These are phyloP conservation scores for Neurospora sp. DNA, from an alignment of 495 filamentous ascomycete species.

Conservation along the genomic window DNA sequence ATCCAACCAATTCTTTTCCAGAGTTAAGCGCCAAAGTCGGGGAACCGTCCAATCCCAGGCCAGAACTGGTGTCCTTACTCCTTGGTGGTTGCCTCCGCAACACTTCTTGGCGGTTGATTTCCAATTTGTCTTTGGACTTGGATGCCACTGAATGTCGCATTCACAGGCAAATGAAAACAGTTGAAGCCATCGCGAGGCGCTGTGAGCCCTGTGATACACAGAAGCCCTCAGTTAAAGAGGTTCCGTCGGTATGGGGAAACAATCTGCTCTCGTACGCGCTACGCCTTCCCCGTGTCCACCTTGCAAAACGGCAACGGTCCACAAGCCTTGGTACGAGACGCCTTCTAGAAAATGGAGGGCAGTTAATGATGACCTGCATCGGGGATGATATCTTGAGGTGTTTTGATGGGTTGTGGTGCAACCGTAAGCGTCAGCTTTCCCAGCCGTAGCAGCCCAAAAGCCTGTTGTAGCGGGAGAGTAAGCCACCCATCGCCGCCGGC, in stretches of 20 bases:
- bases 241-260: background rate
- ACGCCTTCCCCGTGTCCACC: background rate
- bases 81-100: background rate
- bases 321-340: background rate
- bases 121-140: background rate
- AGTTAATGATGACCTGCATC: background rate
- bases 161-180: background rate
- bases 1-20: conserved; percentile 10
- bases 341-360: background rate
- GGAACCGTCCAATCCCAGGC: background rate
- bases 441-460: background rate
- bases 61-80: background rate
- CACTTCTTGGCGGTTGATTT: background rate
- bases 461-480: background rate
- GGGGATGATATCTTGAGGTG: background rate
- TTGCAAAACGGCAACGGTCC: background rate
- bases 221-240: background rate
- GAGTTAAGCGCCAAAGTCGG: conserved; percentile 10
- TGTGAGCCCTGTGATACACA: background rate
- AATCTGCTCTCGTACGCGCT: background rate
- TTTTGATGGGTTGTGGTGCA: background rate
- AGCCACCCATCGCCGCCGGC: background rate
- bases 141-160: background rate
- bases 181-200: background rate
- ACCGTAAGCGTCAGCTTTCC: background rate